Evolutionary conservation across 257 asterid species (phyloP), one percentile per base, ranked within the genome.

Genomic region (Solanum bulbocastanum): DNA sequence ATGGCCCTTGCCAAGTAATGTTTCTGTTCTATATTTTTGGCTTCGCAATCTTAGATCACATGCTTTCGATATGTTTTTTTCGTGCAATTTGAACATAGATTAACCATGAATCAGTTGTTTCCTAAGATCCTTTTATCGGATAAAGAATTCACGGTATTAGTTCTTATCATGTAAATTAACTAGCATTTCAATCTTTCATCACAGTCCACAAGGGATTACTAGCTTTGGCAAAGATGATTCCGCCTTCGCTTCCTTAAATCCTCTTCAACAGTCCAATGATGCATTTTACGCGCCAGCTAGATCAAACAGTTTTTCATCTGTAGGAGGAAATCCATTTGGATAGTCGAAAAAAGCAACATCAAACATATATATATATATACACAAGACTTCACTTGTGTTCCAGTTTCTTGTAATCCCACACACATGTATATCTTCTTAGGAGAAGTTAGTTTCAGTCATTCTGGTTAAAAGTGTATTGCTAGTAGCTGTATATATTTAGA

Each of bases 281-380:
- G 12, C 88, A 37, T 86, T 86, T 78, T 33, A 16, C 15, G 78
- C 72, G 8, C 89, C 90, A 36, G 81, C 87, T 42, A 82, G 91
- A 23, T 72, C 93, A 42, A 69, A 87, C 88, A 76, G 93, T 35
- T 87, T 91, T 25, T 84, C 90, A 40, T 88, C 95, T 14, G 88
- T 89, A 37, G 90, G 93, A 88, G 94, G 95, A 90, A 96, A 96
- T 90, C 98, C 98, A 75, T 95, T 96, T 39, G 94, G 94, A 87
- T 96, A 92, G 90, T 71, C 82, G 81, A 42, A 46, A 86, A 72
- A 72, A 6, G 52, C 16, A 84, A 82, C 44, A 49, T 22, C 52
- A 37, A 22, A 37, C 10, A 56, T 82, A 82, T 49, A 82, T 40
- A 40, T 2, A 37, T 15, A 46, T 14, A 46, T 0, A 56, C 65